Percentiles rank a stretch among this genome's conserved stretches.
Evolutionary conservation across 2,329 filamentous ascomycete species (phyloP).

Genomic region (Fusarium brachygibbosum): DNA sequence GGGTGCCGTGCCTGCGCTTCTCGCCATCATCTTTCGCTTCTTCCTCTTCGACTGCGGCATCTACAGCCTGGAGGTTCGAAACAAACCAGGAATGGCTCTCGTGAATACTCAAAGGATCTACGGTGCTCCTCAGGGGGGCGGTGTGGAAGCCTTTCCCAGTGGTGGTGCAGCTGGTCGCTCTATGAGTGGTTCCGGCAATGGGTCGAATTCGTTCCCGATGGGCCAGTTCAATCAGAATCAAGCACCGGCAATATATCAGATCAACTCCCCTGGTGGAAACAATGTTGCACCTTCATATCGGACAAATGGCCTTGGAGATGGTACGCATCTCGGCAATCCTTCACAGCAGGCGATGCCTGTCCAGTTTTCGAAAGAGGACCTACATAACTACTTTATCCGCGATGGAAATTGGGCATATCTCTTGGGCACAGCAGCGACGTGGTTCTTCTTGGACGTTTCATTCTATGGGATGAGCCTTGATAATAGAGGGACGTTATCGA

Average conservation of each 20-base stretch:
- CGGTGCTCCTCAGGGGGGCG: constrained; percentile 54
- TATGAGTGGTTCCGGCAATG: constrained; percentile 32
- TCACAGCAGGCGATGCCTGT: constrained; percentile 57
- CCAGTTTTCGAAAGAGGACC: constrained; percentile 63
- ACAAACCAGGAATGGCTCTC: constrained; percentile 70
- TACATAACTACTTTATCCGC: constrained; percentile 65
- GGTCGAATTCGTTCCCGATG: constrained; percentile 40
- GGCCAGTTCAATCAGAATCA: constrained; percentile 37
- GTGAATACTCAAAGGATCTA: constrained; percentile 72
- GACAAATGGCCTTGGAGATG: constrained; percentile 35
- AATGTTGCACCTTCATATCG: constrained; percentile 41
- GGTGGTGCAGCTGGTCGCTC: constrained; percentile 23
- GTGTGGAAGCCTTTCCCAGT: constrained; percentile 37
- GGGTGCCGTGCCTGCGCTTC: constrained; percentile 72
- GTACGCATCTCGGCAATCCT: constrained; percentile 49
- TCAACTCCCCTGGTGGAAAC: constrained; percentile 40
- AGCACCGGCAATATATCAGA: constrained; percentile 42
- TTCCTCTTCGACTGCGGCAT: constrained; percentile 75
- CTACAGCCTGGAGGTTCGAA: constrained; percentile 74
- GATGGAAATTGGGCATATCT: constrained; percentile 56
- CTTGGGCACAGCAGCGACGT: constrained; percentile 60
- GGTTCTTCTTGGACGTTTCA: constrained; percentile 68
- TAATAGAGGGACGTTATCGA: constrained; percentile 55
- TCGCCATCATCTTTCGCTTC: constrained; percentile 76
- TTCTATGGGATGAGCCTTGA: constrained; percentile 68